A percentile compares a stretch with the other conserved stretches of the same genome.
Conservation (phyloP, 78 protist genomes). For the Cavenderia fasciculata region DNA sequence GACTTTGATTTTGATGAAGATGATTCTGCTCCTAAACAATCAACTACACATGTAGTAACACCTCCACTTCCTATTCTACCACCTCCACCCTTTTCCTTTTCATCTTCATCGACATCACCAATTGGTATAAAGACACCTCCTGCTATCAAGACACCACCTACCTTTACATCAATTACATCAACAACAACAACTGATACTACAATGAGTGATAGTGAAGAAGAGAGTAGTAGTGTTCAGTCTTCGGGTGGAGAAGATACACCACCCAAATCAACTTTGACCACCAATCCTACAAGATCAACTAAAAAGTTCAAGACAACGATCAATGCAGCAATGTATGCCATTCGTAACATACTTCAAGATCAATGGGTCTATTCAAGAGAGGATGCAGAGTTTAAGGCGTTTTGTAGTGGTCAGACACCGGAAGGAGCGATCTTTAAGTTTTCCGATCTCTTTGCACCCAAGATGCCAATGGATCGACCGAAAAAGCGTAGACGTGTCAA, state of each 20-base stretch:
- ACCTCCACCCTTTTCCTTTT: not conserved
- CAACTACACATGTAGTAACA: not conserved
- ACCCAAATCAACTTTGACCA: too few species aligned
- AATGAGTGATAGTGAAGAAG: not conserved
- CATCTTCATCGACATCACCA: too few species aligned
- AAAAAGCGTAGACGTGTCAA: not conserved
- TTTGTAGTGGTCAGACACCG: slow-evolving; percentile 17
- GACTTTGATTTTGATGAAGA: slow-evolving; percentile 24
- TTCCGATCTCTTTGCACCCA: slow-evolving; percentile 61
- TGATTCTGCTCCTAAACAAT: too few species aligned
- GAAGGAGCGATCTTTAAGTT: slow-evolving; percentile 42
- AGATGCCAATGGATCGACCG: slow-evolving; percentile 9
- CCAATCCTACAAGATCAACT: too few species aligned
- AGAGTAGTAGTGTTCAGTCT: not conserved
- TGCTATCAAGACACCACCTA: not conserved
- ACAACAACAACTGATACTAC: not conserved
- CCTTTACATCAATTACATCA: not conserved
- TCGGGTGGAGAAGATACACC: not conserved
- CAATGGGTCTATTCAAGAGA: slow-evolving; percentile 6
- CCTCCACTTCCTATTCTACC: not conserved
- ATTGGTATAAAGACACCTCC: too few species aligned
- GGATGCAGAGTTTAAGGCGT: slow-evolving; percentile 33
- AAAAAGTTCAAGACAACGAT: slow-evolving; percentile 25
- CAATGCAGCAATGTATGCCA: slow-evolving; percentile 2
- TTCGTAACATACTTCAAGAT: slow-evolving; percentile 5